Conservation (phyloP, 345 rosid genomes). For the Moricandia arvensis region DNA sequence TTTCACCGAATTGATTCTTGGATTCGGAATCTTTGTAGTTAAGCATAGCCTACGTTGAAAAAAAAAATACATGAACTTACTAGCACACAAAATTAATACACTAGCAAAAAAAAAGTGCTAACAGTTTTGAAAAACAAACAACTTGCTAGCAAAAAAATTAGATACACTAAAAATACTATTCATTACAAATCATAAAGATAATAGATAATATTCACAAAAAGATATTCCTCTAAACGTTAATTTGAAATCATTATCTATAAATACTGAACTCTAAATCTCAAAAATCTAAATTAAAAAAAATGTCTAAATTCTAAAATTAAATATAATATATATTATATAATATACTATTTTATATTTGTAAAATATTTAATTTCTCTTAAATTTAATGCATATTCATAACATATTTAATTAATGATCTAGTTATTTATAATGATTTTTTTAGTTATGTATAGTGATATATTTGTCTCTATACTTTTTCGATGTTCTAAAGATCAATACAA, state of each 20-base stretch:
- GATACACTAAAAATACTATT: not conserved
- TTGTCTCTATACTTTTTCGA: not conserved
- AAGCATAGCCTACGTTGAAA: no score
- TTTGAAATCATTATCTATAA: not conserved
- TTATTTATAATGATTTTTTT: no score
- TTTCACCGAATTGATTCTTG: no score
- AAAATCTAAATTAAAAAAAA: not conserved
- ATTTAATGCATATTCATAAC: not conserved
- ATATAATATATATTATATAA: not conserved
- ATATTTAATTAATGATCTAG: not conserved
- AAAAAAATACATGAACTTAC: no score
- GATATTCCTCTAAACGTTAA: not conserved
- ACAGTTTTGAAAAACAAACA: no score
- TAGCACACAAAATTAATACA: no score
- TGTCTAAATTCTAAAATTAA: not conserved
- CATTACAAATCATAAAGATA: not conserved
- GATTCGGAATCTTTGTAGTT: no score
- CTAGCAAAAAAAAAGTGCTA: no score
- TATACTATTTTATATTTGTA: not conserved
- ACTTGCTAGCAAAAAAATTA: not conserved
- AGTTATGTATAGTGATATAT: not conserved
- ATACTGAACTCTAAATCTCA: not conserved
- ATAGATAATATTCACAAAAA: not conserved
- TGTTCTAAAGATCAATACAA: not conserved
- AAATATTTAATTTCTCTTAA: not conserved